These are phyloP conservation scores for Saturnispora galanensis DNA, from an alignment of 805 yeast genomes.

Conservation along the genomic window DNA sequence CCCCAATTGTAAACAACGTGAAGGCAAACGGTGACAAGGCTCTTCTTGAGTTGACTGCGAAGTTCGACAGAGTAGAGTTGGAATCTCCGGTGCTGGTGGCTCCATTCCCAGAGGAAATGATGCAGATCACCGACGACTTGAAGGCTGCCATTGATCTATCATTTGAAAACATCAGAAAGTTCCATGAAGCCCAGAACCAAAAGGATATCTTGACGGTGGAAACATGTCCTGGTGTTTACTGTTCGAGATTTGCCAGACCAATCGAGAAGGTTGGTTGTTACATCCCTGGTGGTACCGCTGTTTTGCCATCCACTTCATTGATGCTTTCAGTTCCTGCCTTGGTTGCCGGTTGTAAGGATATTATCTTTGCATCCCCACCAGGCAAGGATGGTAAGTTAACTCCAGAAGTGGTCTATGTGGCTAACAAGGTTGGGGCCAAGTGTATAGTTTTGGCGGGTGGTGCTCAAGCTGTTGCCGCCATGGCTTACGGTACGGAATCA, in stretches of 20 bases:
- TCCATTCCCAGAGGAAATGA: slow-evolving; percentile 74
- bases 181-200: slow-evolving; percentile 89
- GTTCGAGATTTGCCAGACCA: slow-evolving; percentile 92
- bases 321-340: slow-evolving; percentile 98
- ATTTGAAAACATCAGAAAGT: slow-evolving; percentile 76
- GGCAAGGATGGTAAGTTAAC: slow-evolving; percentile 85
- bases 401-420: slow-evolving; percentile 96
- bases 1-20: slow-evolving; percentile 80
- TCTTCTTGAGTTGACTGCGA: slow-evolving; percentile 76
- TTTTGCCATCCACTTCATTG: slow-evolving; percentile 92
- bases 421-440: slow-evolving; percentile 88
- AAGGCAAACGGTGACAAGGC: slow-evolving; percentile 76
- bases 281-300: slow-evolving; percentile 98
- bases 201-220: slow-evolving; percentile 68
- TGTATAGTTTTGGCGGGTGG: slow-evolving; percentile 95
- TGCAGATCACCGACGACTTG: slow-evolving; percentile 64
- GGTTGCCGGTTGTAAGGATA: slow-evolving; percentile 94
- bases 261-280: slow-evolving; percentile 92
- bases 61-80: slow-evolving; percentile 79
- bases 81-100: slow-evolving; percentile 68
- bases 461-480: slow-evolving; percentile 97
- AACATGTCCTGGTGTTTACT: slow-evolving; percentile 87
- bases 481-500: slow-evolving; percentile 96
- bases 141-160: slow-evolving; percentile 83
- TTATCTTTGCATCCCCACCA: slow-evolving; percentile 92